These are phyloP conservation scores for Apiotrichum gracile DNA, from an alignment of 1,284 basidiomycete species.

Conservation along the genomic window DNA sequence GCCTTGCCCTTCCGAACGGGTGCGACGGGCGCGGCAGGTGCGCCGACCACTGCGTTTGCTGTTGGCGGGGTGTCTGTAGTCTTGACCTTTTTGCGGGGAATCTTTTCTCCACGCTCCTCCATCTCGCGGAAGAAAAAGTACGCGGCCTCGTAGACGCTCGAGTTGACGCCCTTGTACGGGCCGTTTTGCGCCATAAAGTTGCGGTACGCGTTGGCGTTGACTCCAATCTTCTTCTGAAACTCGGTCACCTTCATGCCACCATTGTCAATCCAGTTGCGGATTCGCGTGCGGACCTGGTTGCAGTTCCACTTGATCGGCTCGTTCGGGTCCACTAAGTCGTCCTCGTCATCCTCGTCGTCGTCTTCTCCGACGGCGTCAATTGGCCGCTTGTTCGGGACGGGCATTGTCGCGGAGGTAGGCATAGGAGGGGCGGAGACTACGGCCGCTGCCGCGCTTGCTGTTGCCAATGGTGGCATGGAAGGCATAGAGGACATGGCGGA, in stretches of 20 bases:
- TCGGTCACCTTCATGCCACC: slow-evolving; percentile 3
- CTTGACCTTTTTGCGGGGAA: background rate
- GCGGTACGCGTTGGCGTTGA: slow-evolving; percentile 3
- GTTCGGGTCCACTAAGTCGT: background rate
- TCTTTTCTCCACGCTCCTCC: background rate
- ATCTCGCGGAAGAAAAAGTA: slow-evolving; percentile 3
- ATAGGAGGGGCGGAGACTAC: no score
- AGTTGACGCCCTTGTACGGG: background rate
- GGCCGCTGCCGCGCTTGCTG: no score
- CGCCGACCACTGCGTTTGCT: background rate
- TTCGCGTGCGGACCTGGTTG: slow-evolving; percentile 2
- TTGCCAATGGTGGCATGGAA: no score
- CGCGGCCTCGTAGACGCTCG: background rate
- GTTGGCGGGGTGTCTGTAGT: background rate
- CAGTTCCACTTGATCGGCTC: slow-evolving; percentile 4
- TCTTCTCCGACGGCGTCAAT: no score
- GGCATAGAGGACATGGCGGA: no score
- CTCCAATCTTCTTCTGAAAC: slow-evolving; percentile 1
- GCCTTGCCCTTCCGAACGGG: no score
- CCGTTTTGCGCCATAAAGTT: slow-evolving; percentile 3
- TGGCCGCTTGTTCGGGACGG: no score
- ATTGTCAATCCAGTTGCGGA: slow-evolving; percentile 2
- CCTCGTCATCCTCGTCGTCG: no score
- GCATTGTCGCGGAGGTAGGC: no score
- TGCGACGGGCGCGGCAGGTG: background rate